phyloP scores from a whole-genome alignment of 2,329 filamentous ascomycete species.

The Knufia petricola region DNA sequence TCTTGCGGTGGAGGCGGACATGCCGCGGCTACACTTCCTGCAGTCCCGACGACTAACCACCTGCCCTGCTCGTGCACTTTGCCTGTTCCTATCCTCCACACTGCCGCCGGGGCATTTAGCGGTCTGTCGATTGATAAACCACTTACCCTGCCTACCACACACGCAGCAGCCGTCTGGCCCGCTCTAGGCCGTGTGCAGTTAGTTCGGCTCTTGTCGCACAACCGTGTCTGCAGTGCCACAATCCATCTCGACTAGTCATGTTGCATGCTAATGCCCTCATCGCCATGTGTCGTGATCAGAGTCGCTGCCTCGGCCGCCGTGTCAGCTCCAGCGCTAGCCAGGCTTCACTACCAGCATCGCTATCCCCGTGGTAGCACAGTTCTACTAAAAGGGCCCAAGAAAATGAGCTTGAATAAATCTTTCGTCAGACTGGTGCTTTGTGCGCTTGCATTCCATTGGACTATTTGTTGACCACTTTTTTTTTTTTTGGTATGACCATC shows the following conservation, averaged over 20 bases:
- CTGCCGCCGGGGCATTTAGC: background rate
- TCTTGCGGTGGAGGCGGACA: background rate
- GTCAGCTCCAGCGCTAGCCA: background rate
- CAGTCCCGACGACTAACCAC: background rate
- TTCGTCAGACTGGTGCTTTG: slow-evolving; percentile 1
- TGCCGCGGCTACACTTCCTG: background rate
- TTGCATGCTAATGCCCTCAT: background rate
- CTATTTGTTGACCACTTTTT: background rate
- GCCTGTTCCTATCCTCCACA: slow-evolving; percentile 6
- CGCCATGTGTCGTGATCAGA: background rate
- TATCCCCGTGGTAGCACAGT: slow-evolving; percentile 3
- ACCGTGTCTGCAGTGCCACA: no score
- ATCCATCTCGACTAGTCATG: no score
- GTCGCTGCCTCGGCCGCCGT: background rate
- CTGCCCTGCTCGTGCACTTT: background rate
- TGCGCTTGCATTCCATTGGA: background rate
- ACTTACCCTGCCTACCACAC: background rate
- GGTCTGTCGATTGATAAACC: background rate
- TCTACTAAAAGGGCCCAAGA: background rate
- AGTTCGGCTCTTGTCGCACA: no score
- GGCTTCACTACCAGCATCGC: background rate
- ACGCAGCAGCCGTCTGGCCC: background rate
- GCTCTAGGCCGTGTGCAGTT: no score
- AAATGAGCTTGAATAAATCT: background rate
- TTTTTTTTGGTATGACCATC: background rate